Conservation (phyloP, 768 basidiomycete genomes). For the Lactarius indigo region DNA sequence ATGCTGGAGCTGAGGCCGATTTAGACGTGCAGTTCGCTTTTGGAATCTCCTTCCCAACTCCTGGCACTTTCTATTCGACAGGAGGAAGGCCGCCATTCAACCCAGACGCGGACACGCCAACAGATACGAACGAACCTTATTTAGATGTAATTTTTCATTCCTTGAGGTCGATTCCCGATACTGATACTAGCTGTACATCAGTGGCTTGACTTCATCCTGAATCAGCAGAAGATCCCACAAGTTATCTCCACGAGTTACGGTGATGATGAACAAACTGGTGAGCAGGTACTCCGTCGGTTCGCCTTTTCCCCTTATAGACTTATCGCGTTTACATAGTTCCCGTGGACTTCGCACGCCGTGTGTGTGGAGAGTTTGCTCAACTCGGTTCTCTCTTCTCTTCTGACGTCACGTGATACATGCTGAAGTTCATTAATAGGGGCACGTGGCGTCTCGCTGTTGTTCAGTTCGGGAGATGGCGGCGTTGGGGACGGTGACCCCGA, state of each 20-base stretch:
- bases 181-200: slow-evolving; percentile 27
- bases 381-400: slow-evolving; percentile 41
- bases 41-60: slow-evolving; percentile 62
- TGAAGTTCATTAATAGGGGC: slow-evolving; percentile 39
- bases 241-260: slow-evolving; percentile 72
- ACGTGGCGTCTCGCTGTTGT: slow-evolving; percentile 62
- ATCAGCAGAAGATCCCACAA: slow-evolving; percentile 45
- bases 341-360: slow-evolving; percentile 47
- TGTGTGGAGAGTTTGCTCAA: slow-evolving; percentile 57
- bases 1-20: slow-evolving; percentile 62
- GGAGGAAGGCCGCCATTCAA: slow-evolving; percentile 59
- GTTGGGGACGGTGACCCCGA: slow-evolving; percentile 60
- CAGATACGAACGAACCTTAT: slow-evolving; percentile 50
- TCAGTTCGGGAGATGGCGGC: slow-evolving; percentile 68
- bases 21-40: slow-evolving; percentile 66
- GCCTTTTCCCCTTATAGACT: slow-evolving; percentile 38
- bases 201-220: slow-evolving; percentile 63
- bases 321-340: slow-evolving; percentile 42
- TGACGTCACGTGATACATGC: neutral
- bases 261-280: slow-evolving; percentile 68
- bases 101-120: slow-evolving; percentile 42
- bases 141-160: slow-evolving; percentile 33
- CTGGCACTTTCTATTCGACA: slow-evolving; percentile 58
- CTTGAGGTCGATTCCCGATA: neutral
- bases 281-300: no score